Evolutionary conservation across 495 filamentous ascomycete species (phyloP).

Genomic region (Articulospora tetracladia): DNA sequence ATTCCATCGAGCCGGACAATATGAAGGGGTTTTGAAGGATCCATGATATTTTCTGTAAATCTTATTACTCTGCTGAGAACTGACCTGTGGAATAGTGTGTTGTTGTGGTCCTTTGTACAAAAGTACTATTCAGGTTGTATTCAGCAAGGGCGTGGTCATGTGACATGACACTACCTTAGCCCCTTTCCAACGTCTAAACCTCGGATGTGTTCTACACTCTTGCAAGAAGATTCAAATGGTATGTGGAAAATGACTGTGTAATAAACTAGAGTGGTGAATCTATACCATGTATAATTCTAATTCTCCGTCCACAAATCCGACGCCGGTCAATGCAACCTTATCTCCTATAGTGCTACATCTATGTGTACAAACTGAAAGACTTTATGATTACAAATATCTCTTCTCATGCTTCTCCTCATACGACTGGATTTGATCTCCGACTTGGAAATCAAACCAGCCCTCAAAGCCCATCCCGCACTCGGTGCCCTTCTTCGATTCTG

Average conservation of each 20-base stretch:
- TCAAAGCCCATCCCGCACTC: conserved; percentile 92
- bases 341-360: neutral
- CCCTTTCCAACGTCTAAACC: neutral
- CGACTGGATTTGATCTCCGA: conserved; percentile 81
- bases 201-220: too few relatives aligned
- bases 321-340: neutral
- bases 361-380: neutral
- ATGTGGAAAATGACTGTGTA: neutral
- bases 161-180: neutral
- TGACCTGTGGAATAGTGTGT: too few relatives aligned
- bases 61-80: neutral
- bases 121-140: too few relatives aligned
- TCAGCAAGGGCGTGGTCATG: neutral
- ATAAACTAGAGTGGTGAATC: neutral
- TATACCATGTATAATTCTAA: neutral
- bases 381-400: conserved; percentile 52
- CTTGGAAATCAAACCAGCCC: conserved; percentile 68
- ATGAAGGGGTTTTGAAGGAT: neutral
- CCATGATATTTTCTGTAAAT: conserved; percentile 3
- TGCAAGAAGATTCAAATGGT: too few relatives aligned
- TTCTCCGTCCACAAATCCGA: neutral
- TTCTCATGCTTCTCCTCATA: conserved; percentile 78
- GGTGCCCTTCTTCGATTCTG: conserved; percentile 81
- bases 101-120: too few relatives aligned
- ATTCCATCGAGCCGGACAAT: conserved; percentile 21